phyloP scores from a whole-genome alignment of 2,329 filamentous ascomycete genomes.

The Colletotrichum abscissum region DNA sequence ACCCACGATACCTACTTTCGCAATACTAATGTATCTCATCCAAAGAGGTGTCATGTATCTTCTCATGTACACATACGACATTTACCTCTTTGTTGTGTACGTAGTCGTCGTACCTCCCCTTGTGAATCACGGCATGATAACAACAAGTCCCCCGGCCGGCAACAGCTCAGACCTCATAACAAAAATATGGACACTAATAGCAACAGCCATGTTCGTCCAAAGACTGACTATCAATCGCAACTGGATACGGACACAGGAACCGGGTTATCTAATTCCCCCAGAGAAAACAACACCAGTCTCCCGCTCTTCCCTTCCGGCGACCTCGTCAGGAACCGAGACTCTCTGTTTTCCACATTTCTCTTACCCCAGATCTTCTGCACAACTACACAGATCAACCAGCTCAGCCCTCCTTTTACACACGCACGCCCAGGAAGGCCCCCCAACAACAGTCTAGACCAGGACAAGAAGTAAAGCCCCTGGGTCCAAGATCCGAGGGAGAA shows the following conservation, averaged over 20 bases:
- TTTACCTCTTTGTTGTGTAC: not conserved
- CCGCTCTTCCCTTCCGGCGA: not conserved
- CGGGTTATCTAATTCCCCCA: not conserved
- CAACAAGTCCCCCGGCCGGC: slow-evolving; percentile 1
- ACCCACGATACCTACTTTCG: not conserved
- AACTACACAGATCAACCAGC: not conserved
- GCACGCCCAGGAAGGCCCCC: not conserved
- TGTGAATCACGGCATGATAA: slow-evolving; percentile 10
- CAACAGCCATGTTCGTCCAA: slow-evolving; percentile 16
- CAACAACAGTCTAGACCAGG: not conserved
- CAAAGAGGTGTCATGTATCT: not conserved
- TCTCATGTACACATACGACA: not conserved
- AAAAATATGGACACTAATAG: not conserved
- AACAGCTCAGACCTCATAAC: not conserved
- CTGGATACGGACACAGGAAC: not conserved
- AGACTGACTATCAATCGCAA: slow-evolving; percentile 22
- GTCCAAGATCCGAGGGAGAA: not conserved
- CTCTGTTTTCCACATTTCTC: slow-evolving; percentile 13
- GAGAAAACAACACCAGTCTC: not conserved
- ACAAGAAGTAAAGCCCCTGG: not conserved
- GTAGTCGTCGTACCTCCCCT: not conserved
- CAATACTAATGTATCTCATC: not conserved
- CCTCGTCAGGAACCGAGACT: slow-evolving; percentile 19
- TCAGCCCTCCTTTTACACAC: not conserved
- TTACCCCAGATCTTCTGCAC: slow-evolving; percentile 28